These are phyloP conservation scores for Claviceps citrina DNA, from an alignment of 2,329 filamentous ascomycete genomes.

Conservation along the genomic window DNA sequence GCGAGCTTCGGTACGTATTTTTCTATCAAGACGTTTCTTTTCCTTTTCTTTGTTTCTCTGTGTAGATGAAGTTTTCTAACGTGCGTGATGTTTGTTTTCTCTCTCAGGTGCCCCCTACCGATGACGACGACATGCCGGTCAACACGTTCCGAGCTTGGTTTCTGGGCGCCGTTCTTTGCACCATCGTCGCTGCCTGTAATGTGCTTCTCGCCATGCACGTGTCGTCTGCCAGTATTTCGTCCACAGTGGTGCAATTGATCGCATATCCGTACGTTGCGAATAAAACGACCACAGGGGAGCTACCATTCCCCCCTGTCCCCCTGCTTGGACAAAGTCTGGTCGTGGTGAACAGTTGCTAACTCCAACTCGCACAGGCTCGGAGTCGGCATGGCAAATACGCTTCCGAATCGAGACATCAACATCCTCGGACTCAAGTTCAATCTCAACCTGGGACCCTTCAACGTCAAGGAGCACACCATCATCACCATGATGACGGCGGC, in stretches of 20 bases:
- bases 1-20: slow-evolving; percentile 10
- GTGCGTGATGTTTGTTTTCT: too few relatives aligned
- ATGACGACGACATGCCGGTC: slow-evolving; percentile 32
- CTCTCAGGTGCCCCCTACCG: slow-evolving; percentile 20
- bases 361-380: slow-evolving; percentile 11
- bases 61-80: too few relatives aligned
- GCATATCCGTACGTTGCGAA: slow-evolving; percentile 28
- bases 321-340: too few relatives aligned
- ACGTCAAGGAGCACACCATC: slow-evolving; percentile 34
- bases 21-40: too few relatives aligned
- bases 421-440: slow-evolving; percentile 18
- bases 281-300: too few relatives aligned
- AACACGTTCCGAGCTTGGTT: slow-evolving; percentile 46
- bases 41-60: too few relatives aligned
- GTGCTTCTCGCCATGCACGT: slow-evolving; percentile 35
- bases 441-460: slow-evolving; percentile 27
- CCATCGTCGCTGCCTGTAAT: slow-evolving; percentile 40
- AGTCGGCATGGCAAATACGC: slow-evolving; percentile 16
- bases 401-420: slow-evolving; percentile 17
- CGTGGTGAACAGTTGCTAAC: too few relatives aligned
- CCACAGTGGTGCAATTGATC: slow-evolving; percentile 39
- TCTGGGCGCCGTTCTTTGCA: slow-evolving; percentile 41
- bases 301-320: too few relatives aligned
- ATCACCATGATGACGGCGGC: slow-evolving; percentile 30
- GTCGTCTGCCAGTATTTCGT: slow-evolving; percentile 34